A percentile compares a stretch with the other conserved stretches of the same genome.
Conservation (phyloP, 2,329 filamentous ascomycete genomes). For the Clonostachys byssicola region DNA sequence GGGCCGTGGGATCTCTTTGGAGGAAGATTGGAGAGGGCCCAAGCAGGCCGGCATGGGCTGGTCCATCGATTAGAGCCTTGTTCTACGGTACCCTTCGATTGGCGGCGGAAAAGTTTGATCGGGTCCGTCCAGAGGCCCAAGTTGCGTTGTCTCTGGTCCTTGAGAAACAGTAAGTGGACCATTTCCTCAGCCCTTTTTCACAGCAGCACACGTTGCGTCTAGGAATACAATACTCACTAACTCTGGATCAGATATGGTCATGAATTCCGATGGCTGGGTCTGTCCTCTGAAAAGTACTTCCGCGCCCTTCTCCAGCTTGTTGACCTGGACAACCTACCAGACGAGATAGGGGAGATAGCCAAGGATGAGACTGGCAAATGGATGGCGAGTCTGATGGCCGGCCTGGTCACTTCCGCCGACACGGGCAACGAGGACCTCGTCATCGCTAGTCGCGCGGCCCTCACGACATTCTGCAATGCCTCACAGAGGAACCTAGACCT, state of each 20-base stretch:
- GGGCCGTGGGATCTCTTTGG: constrained; percentile 67
- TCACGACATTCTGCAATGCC: constrained; percentile 49
- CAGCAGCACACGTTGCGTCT: not conserved
- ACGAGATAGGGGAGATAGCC: constrained; percentile 27
- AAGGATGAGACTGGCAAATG: constrained; percentile 25
- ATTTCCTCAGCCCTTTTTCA: not conserved
- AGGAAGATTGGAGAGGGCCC: constrained; percentile 17
- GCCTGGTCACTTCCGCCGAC: constrained; percentile 69
- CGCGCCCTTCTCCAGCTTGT: constrained; percentile 44
- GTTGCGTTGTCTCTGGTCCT: constrained; percentile 41
- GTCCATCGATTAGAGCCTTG: constrained; percentile 27
- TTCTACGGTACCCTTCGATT: constrained; percentile 59
- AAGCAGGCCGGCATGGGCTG: constrained; percentile 13
- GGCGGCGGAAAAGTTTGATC: constrained; percentile 85
- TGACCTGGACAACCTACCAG: constrained; percentile 24
- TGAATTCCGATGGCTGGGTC: constrained; percentile 32
- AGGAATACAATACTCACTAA: constrained; percentile 11
- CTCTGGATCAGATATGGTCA: constrained; percentile 19
- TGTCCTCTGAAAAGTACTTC: constrained; percentile 60
- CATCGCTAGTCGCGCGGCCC: constrained; percentile 61
- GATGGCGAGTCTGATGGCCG: constrained; percentile 55
- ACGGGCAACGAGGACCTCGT: constrained; percentile 75
- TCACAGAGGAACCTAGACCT: constrained; percentile 32
- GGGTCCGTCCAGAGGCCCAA: constrained; percentile 68
- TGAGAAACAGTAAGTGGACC: constrained; percentile 14